Evolutionary conservation across 2,329 filamentous ascomycete genomes (phyloP).

Genomic region (Fusarium sp.): DNA sequence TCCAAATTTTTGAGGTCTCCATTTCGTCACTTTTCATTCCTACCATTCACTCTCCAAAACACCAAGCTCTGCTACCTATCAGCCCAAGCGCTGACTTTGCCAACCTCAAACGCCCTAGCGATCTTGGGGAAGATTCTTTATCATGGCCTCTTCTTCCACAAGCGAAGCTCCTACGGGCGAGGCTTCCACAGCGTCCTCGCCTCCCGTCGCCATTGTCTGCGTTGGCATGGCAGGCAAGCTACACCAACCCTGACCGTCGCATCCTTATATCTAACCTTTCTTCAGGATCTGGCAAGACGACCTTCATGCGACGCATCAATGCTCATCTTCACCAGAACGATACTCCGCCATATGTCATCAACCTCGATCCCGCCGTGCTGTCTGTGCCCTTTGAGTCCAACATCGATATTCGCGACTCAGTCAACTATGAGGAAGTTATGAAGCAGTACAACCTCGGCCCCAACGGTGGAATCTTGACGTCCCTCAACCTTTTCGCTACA

Average conservation of each 20-base stretch:
- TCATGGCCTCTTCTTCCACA: conserved; percentile 56
- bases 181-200: conserved; percentile 54
- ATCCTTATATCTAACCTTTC: neutral
- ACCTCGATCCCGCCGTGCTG: conserved; percentile 95
- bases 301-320: conserved; percentile 99
- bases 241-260: neutral
- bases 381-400: conserved; percentile 96
- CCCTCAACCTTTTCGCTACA: conserved; percentile 95
- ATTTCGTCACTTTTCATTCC: conserved; percentile 43
- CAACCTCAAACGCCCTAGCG: neutral
- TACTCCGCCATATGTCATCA: conserved; percentile 92
- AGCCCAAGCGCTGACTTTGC: neutral
- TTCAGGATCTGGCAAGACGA: conserved; percentile 95
- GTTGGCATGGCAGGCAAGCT: conserved; percentile 92
- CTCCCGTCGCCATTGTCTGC: conserved; percentile 87
- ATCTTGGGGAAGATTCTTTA: neutral
- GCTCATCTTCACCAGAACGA: conserved; percentile 88
- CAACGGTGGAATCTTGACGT: conserved; percentile 96
- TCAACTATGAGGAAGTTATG: conserved; percentile 99
- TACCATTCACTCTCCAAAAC: conserved; percentile 7
- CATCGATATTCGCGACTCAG: conserved; percentile 98
- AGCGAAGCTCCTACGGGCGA: conserved; percentile 45
- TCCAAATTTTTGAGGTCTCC: conserved; percentile 47
- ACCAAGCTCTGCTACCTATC: neutral
- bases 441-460: conserved; percentile 98